A percentile compares a stretch with the other conserved stretches of the same genome.
These are phyloP conservation scores for Salmacisia buchloeana DNA, from an alignment of 1,284 basidiomycete species.

Conservation along the genomic window DNA sequence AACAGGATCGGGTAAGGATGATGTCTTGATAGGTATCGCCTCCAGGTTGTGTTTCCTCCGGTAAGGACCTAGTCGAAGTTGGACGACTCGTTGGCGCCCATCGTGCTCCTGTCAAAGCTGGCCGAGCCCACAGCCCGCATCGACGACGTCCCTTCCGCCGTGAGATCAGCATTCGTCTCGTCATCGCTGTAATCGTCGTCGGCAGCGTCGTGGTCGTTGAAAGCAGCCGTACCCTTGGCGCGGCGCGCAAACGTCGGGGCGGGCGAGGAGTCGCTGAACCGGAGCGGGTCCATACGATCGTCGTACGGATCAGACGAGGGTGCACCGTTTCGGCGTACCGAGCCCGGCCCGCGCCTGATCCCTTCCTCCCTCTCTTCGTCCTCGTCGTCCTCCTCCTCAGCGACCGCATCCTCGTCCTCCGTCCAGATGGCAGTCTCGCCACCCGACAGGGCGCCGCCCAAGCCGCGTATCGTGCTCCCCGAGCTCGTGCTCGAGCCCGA, in stretches of 20 bases:
- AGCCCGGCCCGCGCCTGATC: no score
- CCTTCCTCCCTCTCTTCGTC: neutral
- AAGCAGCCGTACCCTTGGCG: neutral
- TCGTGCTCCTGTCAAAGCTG: neutral
- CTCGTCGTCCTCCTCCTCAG: neutral
- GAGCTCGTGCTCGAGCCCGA: slow-evolving; percentile 1
- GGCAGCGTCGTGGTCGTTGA: neutral
- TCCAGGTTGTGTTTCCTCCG: no score
- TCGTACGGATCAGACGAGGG: neutral
- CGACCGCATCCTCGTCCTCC: neutral
- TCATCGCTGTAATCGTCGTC: neutral
- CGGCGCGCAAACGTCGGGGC: neutral
- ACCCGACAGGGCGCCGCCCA: no score
- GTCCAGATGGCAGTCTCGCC: neutral
- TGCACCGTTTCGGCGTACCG: neutral
- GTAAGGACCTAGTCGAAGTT: no score
- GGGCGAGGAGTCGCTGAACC: neutral
- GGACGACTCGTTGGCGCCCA: neutral
- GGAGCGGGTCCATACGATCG: neutral
- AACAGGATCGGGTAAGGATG: no score
- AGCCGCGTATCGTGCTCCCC: neutral
- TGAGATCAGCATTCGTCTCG: neutral
- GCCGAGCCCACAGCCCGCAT: neutral
- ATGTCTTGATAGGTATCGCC: no score
- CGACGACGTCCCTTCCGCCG: neutral